phyloP scores from a whole-genome alignment of 2,329 filamentous ascomycete genomes.

The Fusarium sp. region DNA sequence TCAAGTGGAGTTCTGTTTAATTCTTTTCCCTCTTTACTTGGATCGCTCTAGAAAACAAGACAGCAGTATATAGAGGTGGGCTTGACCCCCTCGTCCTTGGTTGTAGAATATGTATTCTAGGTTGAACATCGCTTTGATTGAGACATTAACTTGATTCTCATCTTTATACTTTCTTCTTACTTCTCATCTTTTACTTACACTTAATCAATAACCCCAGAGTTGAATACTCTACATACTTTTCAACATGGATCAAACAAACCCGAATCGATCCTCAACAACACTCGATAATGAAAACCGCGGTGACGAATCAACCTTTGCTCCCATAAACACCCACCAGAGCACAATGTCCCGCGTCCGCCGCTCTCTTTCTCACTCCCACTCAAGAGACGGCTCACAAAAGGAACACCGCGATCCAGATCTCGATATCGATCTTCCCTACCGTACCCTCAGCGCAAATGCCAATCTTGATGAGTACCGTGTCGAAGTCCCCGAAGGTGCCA shows the following conservation, averaged over 20 bases:
- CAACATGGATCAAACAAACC: slow-evolving; percentile 29
- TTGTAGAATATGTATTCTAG: not conserved
- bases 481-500: slow-evolving; percentile 72
- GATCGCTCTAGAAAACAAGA: not conserved
- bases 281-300: slow-evolving; percentile 22
- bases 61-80: slow-evolving; percentile 39
- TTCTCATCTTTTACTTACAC: slow-evolving; percentile 4
- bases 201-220: not conserved
- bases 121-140: slow-evolving; percentile 14
- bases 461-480: slow-evolving; percentile 75
- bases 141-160: slow-evolving; percentile 31
- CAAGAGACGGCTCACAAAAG: slow-evolving; percentile 46
- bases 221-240: not conserved
- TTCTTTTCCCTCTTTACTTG: not conserved
- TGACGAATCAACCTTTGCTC: slow-evolving; percentile 40
- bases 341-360: slow-evolving; percentile 36
- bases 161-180: not conserved
- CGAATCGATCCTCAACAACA: slow-evolving; percentile 38
- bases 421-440: slow-evolving; percentile 72
- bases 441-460: slow-evolving; percentile 69
- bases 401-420: slow-evolving; percentile 56
- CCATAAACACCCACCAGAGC: slow-evolving; percentile 41
- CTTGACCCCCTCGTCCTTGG: not conserved
- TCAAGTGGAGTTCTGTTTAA: not conserved
- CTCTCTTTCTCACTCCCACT: slow-evolving; percentile 41